Percentiles rank a stretch among this genome's conserved stretches.
Conservation (phyloP, 2,329 filamentous ascomycete genomes). For the Curvularia sp. region DNA sequence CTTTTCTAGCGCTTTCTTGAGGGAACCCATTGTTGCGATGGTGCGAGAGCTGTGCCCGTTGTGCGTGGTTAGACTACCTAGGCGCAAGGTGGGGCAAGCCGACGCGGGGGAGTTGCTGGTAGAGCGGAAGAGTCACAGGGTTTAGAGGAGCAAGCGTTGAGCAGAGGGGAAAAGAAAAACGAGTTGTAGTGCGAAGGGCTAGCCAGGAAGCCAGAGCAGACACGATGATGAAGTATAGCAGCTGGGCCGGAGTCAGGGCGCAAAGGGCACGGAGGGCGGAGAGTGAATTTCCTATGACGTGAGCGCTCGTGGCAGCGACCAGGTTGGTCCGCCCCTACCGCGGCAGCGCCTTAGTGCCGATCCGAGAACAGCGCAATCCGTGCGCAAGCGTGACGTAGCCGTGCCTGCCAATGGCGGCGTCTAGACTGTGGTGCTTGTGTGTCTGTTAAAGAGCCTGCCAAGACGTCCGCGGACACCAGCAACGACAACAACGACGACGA, state of each 20-base stretch:
- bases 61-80: constrained; percentile 39
- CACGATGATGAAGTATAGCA: constrained; percentile 10
- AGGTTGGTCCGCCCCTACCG: constrained; percentile 9
- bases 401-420: constrained; percentile 2
- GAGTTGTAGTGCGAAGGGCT: background rate
- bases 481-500: background rate
- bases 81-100: constrained; percentile 38
- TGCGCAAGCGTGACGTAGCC: constrained; percentile 18
- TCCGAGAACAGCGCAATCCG: constrained; percentile 5
- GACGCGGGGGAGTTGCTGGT: constrained; percentile 22
- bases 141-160: background rate
- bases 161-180: background rate
- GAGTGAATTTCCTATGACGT: constrained; percentile 18
- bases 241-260: constrained; percentile 2
- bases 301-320: constrained; percentile 2
- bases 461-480: background rate
- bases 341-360: constrained; percentile 2
- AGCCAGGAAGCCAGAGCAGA: constrained; percentile 1
- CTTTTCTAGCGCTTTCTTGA: constrained; percentile 57
- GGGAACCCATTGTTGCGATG: constrained; percentile 42
- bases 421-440: constrained; percentile 5
- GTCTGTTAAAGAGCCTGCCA: background rate
- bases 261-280: background rate
- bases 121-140: constrained; percentile 5
- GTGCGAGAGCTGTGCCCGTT: constrained; percentile 34